phyloP scores from a whole-genome alignment of 2,329 filamentous ascomycete species.

The Pestalotiopsis sp. region DNA sequence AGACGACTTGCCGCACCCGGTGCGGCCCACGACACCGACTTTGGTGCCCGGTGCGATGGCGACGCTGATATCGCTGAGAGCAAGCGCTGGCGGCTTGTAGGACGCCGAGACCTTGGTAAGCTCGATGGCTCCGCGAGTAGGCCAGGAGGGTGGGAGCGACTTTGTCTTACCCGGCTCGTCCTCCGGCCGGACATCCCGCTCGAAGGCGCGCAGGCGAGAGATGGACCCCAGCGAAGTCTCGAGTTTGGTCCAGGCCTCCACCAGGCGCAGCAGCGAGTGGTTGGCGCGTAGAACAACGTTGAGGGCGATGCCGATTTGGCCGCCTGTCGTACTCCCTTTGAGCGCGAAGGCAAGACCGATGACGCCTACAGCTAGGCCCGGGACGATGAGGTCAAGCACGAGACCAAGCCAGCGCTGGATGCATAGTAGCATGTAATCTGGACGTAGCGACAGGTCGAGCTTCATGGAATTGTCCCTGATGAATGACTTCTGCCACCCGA shows the following conservation, averaged over 20 bases:
- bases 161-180: neutral
- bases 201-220: constrained; percentile 1
- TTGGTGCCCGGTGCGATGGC: constrained; percentile 44
- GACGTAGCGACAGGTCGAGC: constrained; percentile 48
- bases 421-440: constrained; percentile 51
- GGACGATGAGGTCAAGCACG: constrained; percentile 52
- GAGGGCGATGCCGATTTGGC: constrained; percentile 37
- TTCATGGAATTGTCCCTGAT: constrained; percentile 22
- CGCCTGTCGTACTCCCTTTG: constrained; percentile 24
- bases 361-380: constrained; percentile 43
- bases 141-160: neutral
- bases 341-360: constrained; percentile 29
- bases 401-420: constrained; percentile 56
- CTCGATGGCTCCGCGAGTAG: neutral
- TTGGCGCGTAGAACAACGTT: constrained; percentile 38
- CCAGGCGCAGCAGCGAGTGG: constrained; percentile 34
- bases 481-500: constrained; percentile 42
- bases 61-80: constrained; percentile 47
- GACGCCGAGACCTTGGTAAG: neutral
- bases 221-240: constrained; percentile 39
- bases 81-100: constrained; percentile 18
- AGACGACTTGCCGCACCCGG: constrained; percentile 51
- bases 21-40: constrained; percentile 53
- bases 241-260: constrained; percentile 35
- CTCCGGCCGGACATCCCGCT: neutral